Conservation (phyloP, 768 basidiomycete genomes). For the Pleurotus ostreatus region DNA sequence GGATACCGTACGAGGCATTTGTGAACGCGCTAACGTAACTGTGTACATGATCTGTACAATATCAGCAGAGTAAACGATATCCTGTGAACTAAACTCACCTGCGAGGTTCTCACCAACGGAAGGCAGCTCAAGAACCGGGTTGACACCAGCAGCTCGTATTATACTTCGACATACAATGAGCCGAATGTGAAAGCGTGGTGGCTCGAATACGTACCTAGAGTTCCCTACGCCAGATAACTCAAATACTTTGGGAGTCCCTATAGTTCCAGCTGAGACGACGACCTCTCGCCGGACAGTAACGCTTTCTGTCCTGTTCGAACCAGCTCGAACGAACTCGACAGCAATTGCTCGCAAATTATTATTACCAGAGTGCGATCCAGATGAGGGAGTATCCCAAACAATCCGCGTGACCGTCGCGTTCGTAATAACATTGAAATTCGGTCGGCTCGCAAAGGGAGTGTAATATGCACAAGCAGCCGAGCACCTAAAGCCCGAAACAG, state of each 20-base stretch:
- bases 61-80: not conserved
- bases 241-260: constrained; percentile 36
- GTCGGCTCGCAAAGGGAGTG: constrained; percentile 6
- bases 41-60: constrained; percentile 25
- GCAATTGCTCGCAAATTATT: constrained; percentile 39
- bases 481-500: constrained; percentile 13
- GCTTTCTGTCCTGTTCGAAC: constrained; percentile 19
- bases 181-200: too few relatives aligned
- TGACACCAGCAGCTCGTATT: constrained; percentile 39
- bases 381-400: constrained; percentile 20
- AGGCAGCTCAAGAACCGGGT: constrained; percentile 36
- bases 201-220: constrained; percentile 18
- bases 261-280: constrained; percentile 38
- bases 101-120: constrained; percentile 43
- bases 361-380: constrained; percentile 19
- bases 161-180: constrained; percentile 20
- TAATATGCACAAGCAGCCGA: constrained; percentile 18
- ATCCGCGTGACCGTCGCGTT: constrained; percentile 47
- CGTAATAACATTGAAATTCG: constrained; percentile 47
- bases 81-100: constrained; percentile 14
- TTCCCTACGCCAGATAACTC: constrained; percentile 31
- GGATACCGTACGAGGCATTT: constrained; percentile 20
- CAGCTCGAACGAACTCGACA: constrained; percentile 38
- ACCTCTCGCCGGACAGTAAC: constrained; percentile 50
- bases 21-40: constrained; percentile 29